Evolutionary conservation across 805 yeast genomes (phyloP).

Genomic region (Wickerhamiella domercqiae): DNA sequence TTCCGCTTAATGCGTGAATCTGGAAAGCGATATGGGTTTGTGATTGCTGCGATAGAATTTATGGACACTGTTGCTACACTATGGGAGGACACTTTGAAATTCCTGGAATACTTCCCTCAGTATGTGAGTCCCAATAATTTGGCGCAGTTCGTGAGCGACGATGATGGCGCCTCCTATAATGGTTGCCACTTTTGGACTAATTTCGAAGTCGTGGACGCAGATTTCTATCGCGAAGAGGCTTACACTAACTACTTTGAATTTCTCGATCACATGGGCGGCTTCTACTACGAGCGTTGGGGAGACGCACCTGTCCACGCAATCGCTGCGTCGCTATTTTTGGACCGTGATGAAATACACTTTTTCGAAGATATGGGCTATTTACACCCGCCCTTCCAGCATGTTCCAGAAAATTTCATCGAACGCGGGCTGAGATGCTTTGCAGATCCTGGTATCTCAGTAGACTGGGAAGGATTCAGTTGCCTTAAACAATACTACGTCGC

Average conservation of each 20-base stretch:
- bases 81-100: slow-evolving; percentile 59
- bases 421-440: slow-evolving; percentile 43
- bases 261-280: slow-evolving; percentile 60
- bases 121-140: slow-evolving; percentile 45
- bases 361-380: slow-evolving; percentile 70
- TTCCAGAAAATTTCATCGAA: slow-evolving; percentile 45
- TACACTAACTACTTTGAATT: slow-evolving; percentile 52
- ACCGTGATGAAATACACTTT: slow-evolving; percentile 49
- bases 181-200: slow-evolving; percentile 81
- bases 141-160: slow-evolving; percentile 47
- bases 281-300: slow-evolving; percentile 91
- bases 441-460: slow-evolving; percentile 22
- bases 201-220: slow-evolving; percentile 64
- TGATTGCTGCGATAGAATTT: slow-evolving; percentile 69
- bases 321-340: slow-evolving; percentile 45
- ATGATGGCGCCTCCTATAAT: slow-evolving; percentile 51
- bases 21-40: slow-evolving; percentile 72
- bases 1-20: slow-evolving; percentile 65
- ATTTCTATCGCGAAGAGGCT: slow-evolving; percentile 57
- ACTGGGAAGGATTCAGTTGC: slow-evolving; percentile 25
- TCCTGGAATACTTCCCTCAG: slow-evolving; percentile 43
- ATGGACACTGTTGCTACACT: slow-evolving; percentile 72
- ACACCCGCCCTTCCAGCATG: slow-evolving; percentile 54
- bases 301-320: slow-evolving; percentile 85
- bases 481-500: slow-evolving; percentile 22